phyloP scores from a whole-genome alignment of 1,284 basidiomycete genomes.

The Wallemia ichthyophaga region DNA sequence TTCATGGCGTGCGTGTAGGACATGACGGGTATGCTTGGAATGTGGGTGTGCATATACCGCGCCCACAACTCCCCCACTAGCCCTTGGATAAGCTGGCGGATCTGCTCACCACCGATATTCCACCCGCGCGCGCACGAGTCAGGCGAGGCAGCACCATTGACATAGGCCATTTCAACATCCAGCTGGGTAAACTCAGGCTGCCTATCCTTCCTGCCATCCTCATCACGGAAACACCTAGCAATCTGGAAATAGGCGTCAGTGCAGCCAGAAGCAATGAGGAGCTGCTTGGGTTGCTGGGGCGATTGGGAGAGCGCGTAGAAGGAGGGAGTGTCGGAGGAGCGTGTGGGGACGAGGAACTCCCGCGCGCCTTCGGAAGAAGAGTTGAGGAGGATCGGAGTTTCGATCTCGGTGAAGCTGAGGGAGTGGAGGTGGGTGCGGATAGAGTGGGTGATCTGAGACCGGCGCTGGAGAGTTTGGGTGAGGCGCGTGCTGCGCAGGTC shows the following conservation, averaged over 20 bases:
- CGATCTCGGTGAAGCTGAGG: conserved; percentile 64
- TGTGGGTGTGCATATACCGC: conserved; percentile 20
- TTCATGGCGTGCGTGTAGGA: conserved; percentile 61
- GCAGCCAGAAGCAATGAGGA: conserved; percentile 67
- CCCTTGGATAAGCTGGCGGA: conserved; percentile 38
- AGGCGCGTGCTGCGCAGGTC: conserved; percentile 49
- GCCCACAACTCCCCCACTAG: conserved; percentile 45
- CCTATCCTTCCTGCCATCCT: conserved; percentile 71
- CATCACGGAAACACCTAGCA: conserved; percentile 79
- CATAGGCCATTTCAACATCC: conserved; percentile 86
- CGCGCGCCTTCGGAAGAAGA: conserved; percentile 81
- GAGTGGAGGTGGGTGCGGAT: conserved; percentile 42
- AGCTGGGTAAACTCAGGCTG: conserved; percentile 93
- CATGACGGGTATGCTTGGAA: conserved; percentile 33
- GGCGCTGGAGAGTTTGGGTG: conserved; percentile 42
- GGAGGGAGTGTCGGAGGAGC: conserved; percentile 17
- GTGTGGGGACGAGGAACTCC: conserved; percentile 78
- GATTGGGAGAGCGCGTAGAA: conserved; percentile 85
- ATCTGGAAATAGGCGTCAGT: conserved; percentile 74
- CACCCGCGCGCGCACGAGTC: conserved; percentile 1
- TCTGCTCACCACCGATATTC: conserved; percentile 19
- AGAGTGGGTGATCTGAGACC: conserved; percentile 47
- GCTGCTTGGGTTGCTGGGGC: conserved; percentile 83
- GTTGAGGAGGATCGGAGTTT: conserved; percentile 72
- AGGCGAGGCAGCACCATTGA: conserved; percentile 40